Conservation (phyloP, 1,284 basidiomycete species). For the Neonothopanus nambi region DNA sequence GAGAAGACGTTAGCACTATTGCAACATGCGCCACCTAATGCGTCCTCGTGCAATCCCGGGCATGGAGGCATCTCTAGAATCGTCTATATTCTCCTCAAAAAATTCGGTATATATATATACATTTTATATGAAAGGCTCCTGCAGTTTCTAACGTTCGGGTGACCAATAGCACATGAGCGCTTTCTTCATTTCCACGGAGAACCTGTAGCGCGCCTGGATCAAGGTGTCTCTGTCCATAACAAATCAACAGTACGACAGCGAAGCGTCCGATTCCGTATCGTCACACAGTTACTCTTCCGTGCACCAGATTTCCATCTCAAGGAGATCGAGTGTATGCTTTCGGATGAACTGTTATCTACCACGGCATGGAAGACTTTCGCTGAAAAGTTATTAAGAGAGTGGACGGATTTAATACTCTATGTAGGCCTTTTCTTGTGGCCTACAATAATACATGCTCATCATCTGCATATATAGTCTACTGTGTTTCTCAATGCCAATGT, state of each 20-base stretch:
- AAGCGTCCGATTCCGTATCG: neutral
- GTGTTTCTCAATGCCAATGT: constrained; percentile 1
- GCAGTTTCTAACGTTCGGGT: no score
- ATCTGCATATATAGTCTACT: neutral
- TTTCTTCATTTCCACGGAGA: constrained; percentile 2
- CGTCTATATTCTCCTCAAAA: no score
- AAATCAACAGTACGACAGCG: neutral
- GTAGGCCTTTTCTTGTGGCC: neutral
- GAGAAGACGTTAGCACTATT: neutral
- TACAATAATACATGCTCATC: neutral
- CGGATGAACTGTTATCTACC: neutral
- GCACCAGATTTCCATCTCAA: neutral
- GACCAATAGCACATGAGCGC: neutral
- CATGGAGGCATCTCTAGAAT: no score
- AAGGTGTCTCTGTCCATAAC: neutral
- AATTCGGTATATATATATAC: no score
- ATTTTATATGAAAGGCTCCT: no score
- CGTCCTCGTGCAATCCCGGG: no score
- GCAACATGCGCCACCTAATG: no score
- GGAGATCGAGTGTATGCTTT: neutral
- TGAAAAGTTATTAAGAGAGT: neutral
- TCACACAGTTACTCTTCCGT: neutral
- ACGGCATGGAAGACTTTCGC: neutral
- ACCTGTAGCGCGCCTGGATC: neutral
- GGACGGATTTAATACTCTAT: neutral